Percentiles rank a stretch among this genome's conserved stretches.
phyloP scores from a whole-genome alignment of 2,329 filamentous ascomycete species.

The Scedosporium minutisporum region DNA sequence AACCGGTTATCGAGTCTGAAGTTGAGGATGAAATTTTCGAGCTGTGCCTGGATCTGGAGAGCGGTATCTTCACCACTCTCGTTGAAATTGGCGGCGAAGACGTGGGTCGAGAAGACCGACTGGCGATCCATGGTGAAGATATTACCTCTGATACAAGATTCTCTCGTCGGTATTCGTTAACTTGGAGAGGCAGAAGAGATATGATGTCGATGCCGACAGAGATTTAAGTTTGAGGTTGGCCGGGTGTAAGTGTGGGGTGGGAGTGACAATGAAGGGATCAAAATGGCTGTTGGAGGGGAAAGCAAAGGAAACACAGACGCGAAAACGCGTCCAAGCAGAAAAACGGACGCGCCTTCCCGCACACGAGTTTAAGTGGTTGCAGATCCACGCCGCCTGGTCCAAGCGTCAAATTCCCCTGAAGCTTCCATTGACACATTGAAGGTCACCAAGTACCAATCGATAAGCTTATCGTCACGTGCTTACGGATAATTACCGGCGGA shows the following conservation, averaged over 20 bases:
- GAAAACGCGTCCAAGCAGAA: slow-evolving; percentile 6
- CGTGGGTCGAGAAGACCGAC: slow-evolving; percentile 75
- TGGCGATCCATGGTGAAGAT: slow-evolving; percentile 64
- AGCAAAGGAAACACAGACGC: slow-evolving; percentile 6
- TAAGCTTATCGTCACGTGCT: slow-evolving; percentile 14
- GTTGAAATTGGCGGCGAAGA: slow-evolving; percentile 60
- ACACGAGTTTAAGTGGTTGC: slow-evolving; percentile 22
- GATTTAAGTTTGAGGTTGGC: neutral
- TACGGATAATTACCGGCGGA: slow-evolving; percentile 12
- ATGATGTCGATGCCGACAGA: too few relatives aligned
- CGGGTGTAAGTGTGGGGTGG: neutral
- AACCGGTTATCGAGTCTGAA: slow-evolving; percentile 92
- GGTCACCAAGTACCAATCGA: neutral
- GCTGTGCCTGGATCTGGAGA: slow-evolving; percentile 63
- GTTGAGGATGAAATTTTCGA: slow-evolving; percentile 85
- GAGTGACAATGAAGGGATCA: slow-evolving; percentile 5
- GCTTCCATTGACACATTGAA: neutral
- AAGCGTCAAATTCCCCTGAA: slow-evolving; percentile 2
- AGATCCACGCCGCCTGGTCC: slow-evolving; percentile 9
- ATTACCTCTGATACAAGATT: neutral
- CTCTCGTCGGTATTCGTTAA: too few relatives aligned
- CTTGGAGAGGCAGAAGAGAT: too few relatives aligned
- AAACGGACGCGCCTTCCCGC: slow-evolving; percentile 13
- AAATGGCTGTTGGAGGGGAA: slow-evolving; percentile 3
- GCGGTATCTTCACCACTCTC: slow-evolving; percentile 59